Conservation (phyloP, 306 rosid genomes). For the Ormosia semicastrata region DNA sequence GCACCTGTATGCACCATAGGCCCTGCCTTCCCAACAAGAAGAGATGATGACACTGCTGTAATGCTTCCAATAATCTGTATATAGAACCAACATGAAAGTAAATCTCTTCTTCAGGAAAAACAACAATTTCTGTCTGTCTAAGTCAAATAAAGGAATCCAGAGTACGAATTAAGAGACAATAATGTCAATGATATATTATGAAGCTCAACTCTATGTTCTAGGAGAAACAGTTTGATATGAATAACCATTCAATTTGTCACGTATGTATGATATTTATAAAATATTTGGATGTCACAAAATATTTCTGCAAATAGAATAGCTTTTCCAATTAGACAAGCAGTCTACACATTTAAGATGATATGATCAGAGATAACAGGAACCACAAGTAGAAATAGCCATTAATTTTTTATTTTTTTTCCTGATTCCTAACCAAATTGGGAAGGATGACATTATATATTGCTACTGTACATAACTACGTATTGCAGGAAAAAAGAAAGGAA, state of each 20-base stretch:
- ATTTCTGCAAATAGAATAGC: neutral
- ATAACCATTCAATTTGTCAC: too few relatives aligned
- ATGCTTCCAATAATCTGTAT: conserved; percentile 87
- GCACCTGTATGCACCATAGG: conserved; percentile 99
- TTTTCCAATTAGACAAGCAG: neutral
- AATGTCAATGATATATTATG: neutral
- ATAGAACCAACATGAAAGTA: conserved; percentile 21
- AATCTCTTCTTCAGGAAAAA: conserved; percentile 26
- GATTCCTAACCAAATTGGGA: neutral
- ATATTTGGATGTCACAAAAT: neutral
- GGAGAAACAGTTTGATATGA: neutral
- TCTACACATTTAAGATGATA: neutral
- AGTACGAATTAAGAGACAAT: neutral
- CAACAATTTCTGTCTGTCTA: neutral
- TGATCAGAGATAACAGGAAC: neutral
- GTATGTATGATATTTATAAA: too few relatives aligned
- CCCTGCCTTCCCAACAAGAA: conserved; percentile 89
- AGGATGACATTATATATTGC: neutral
- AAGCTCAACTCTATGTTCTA: neutral
- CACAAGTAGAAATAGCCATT: neutral
- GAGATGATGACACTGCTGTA: conserved; percentile 85
- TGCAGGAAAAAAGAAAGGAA: neutral
- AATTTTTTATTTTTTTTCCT: neutral
- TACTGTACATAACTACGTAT: neutral
- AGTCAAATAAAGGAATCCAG: neutral